These are phyloP conservation scores for Asterochloris sp. DNA, from an alignment of 139 green algal species.

Conservation along the genomic window DNA sequence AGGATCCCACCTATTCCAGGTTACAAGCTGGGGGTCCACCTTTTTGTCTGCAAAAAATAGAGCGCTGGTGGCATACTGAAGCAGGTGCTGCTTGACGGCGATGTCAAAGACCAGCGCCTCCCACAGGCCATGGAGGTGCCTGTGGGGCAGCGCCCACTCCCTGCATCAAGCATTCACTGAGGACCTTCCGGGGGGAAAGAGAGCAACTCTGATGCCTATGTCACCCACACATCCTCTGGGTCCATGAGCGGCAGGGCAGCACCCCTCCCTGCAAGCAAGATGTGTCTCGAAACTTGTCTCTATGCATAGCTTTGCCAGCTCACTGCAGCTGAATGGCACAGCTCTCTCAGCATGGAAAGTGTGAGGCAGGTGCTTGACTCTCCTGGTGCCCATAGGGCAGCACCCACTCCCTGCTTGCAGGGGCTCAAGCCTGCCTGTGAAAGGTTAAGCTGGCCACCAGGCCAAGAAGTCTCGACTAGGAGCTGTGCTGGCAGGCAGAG, in stretches of 20 bases:
- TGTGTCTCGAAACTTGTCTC: background rate
- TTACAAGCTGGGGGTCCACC: conserved; percentile 76
- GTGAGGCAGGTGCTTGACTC: background rate
- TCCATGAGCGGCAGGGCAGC: background rate
- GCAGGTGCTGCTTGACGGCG: conserved; percentile 66
- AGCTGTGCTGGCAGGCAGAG: no score
- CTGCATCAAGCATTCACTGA: conserved; percentile 54
- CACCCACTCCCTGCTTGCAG: background rate
- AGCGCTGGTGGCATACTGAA: conserved; percentile 80
- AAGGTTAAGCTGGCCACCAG: background rate
- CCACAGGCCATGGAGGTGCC: conserved; percentile 51
- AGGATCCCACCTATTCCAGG: conserved; percentile 67
- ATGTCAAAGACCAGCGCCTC: conserved; percentile 79
- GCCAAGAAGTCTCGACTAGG: background rate
- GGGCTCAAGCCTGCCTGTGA: background rate
- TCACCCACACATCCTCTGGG: background rate
- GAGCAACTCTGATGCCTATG: background rate
- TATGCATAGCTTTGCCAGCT: background rate
- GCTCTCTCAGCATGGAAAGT: background rate
- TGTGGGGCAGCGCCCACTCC: conserved; percentile 73
- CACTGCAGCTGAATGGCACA: background rate
- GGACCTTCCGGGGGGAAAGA: conserved; percentile 36
- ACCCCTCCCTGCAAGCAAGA: background rate
- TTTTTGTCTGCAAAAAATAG: conserved; percentile 78
- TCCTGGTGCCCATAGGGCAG: background rate